phyloP scores from a whole-genome alignment of 495 filamentous ascomycete genomes.

The Annulohypoxylon nitens region DNA sequence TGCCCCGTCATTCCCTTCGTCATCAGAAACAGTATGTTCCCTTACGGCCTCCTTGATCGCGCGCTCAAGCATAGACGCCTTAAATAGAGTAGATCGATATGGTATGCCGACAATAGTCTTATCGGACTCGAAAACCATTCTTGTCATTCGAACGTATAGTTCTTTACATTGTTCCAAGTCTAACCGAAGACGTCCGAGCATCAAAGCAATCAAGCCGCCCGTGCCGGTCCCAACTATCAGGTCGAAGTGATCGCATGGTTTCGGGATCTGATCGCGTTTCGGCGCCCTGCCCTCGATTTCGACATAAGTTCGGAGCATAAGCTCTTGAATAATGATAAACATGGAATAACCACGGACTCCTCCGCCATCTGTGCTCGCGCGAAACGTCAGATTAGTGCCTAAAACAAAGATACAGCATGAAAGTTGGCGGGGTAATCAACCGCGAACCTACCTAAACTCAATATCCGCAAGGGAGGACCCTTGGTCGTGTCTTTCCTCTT shows the following conservation, averaged over 20 bases:
- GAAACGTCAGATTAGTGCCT: conserved; percentile 32
- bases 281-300: conserved; percentile 87
- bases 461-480: conserved; percentile 89
- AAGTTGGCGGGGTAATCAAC: conserved; percentile 12
- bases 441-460: conserved; percentile 83
- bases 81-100: conserved; percentile 93
- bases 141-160: conserved; percentile 93
- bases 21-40: conserved; percentile 84
- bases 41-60: conserved; percentile 91
- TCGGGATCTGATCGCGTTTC: conserved; percentile 87
- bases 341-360: conserved; percentile 98
- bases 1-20: conserved; percentile 79
- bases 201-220: conserved; percentile 93
- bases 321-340: conserved; percentile 92
- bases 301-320: conserved; percentile 94
- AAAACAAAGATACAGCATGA: neutral
- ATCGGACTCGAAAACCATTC: conserved; percentile 95
- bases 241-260: conserved; percentile 98
- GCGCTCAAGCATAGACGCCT: conserved; percentile 93
- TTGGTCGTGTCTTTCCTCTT: conserved; percentile 92
- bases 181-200: conserved; percentile 92
- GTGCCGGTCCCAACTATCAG: conserved; percentile 95
- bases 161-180: conserved; percentile 97
- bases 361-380: conserved; percentile 78
- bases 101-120: conserved; percentile 97